Base-by-base conservation (phyloP, 2,329 filamentous ascomycete species). In the Didymella arachidicola region DNA sequence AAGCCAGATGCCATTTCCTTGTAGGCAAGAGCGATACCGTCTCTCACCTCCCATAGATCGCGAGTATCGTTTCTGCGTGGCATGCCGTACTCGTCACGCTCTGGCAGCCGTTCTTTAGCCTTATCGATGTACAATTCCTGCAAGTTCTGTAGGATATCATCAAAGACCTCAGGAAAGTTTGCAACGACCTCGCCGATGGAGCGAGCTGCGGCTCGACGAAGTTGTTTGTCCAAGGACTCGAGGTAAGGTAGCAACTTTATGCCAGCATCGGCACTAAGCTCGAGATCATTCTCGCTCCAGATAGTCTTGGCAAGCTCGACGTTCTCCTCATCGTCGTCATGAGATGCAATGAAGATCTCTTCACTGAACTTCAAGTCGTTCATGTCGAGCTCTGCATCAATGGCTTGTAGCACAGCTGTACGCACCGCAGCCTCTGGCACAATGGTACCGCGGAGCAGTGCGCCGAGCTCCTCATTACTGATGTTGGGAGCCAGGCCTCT, bases 71-170 rank as follows among this genome's bases (percentile, higher is more conserved):
- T 88, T 79, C 96, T 98, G 71, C 88, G 89, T 3, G 92, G 91
- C 91, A 99, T 97, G 53, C 96, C 95, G 73, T 92, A 98, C 63
- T 94, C 90, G 73, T 99, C 94, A 38, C 94, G 87, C 69, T 94
- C 88, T 11, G 93, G 92, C 45, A 90, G 86, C 59, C 90, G 88
- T 1, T 93, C 91, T 75, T 95, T 96, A 7, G 91, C 89, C 64
- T 94, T 86, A 62, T 93, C 88, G 43, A 83, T 77, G 74, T 99
- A 99, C 2, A 86, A 86, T 5, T 84, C 79, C 70, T 92, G 84
- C 22, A 99, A 81, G 53, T 83, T 82, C 42, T 82, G 78, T 14
- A 97, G 78, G 7, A 93, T 82, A 11, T 83, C 78, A 6, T 83
- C 78, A 59, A 94, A 86, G 1, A 84, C 84, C 0, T 83, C 77